Percentiles rank a stretch among this genome's conserved stretches.
These are phyloP conservation scores for Melaleuca alternifolia DNA, from an alignment of 345 rosid species.

Conservation along the genomic window DNA sequence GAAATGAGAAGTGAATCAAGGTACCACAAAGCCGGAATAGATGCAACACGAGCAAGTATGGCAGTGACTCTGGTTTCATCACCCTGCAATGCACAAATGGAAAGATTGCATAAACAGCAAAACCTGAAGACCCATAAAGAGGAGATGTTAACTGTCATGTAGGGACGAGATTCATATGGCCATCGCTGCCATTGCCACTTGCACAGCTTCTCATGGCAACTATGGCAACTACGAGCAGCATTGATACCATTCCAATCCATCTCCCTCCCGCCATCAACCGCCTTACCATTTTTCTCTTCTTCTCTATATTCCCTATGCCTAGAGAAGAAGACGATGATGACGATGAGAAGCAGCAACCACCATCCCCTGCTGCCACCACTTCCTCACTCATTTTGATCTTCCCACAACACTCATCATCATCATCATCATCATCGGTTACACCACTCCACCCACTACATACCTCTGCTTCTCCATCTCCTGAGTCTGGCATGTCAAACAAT, in stretches of 20 bases:
- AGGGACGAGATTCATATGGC: background rate
- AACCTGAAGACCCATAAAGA: background rate
- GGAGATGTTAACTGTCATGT: background rate
- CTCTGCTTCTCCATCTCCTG: background rate
- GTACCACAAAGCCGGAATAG: background rate
- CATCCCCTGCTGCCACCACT: background rate
- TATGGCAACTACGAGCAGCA: background rate
- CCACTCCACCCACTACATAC: background rate
- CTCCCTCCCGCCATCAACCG: background rate
- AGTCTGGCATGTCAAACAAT: conserved; percentile 8
- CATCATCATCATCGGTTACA: background rate
- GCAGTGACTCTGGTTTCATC: background rate
- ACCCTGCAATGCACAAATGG: background rate
- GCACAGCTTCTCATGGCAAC: background rate
- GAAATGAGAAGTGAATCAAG: background rate
- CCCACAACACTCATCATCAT: background rate
- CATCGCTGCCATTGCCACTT: background rate
- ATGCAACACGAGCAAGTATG: background rate
- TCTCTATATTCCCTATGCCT: background rate
- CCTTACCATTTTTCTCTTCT: background rate
- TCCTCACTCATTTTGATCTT: background rate
- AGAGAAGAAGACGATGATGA: background rate
- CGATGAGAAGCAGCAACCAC: background rate
- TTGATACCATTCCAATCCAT: background rate
- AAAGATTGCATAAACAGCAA: background rate